These are phyloP conservation scores for Cetraspora pellucida DNA, from an alignment of 192 early-diverging fungal species.

Conservation along the genomic window DNA sequence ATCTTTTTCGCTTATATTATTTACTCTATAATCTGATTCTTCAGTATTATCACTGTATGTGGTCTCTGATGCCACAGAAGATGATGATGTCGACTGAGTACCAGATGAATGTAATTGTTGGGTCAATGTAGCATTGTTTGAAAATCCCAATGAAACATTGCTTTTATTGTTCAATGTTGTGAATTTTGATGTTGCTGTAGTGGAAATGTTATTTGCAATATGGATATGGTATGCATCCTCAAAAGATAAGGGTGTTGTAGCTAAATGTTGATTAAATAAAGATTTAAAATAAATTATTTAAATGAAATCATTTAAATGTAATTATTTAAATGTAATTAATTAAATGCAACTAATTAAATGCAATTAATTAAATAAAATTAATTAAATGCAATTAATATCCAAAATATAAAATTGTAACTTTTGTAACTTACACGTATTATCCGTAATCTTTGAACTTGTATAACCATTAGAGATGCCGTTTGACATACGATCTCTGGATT, in stretches of 20 bases:
- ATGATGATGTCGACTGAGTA: slow-evolving; percentile 2
- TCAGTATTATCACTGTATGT: slow-evolving; percentile 18
- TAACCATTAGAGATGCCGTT: slow-evolving; percentile 4
- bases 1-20: slow-evolving; percentile 15
- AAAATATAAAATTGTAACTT: not conserved
- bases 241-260: slow-evolving; percentile 53
- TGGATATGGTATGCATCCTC: slow-evolving; percentile 61
- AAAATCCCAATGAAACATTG: not conserved
- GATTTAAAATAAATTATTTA: too few species aligned
- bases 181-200: not conserved
- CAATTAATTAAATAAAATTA: not conserved
- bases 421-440: not conserved
- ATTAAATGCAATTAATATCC: too few species aligned
- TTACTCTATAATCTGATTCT: not conserved
- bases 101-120: not conserved
- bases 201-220: slow-evolving; percentile 39
- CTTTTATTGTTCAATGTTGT: too few species aligned
- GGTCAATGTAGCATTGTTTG: not conserved
- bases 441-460: not conserved
- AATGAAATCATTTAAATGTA: too few species aligned
- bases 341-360: too few species aligned
- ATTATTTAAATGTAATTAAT: not conserved
- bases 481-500: slow-evolving; percentile 3
- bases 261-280: not conserved
- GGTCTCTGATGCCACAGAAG: not conserved